Evolutionary conservation across 208 protist species (phyloP).

Genomic region (Ichthyophonus hoferi): DNA sequence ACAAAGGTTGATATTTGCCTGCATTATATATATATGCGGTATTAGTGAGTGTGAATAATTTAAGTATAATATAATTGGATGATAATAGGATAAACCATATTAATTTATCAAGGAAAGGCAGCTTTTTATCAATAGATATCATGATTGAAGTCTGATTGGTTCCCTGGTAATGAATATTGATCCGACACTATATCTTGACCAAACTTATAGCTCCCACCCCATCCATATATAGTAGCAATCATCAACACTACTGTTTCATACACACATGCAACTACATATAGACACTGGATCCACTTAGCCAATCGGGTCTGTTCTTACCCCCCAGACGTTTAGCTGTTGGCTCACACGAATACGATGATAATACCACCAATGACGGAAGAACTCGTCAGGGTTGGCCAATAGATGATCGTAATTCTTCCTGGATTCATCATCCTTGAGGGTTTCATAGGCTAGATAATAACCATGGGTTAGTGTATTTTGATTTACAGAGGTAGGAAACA

Average conservation of each 20-base stretch:
- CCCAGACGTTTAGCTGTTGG: background rate
- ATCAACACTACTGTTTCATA: background rate
- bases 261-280: background rate
- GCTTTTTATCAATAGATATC: too few relatives aligned
- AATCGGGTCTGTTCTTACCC: background rate
- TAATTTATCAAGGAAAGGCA: background rate
- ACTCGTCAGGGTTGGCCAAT: conserved; percentile 6
- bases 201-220: background rate
- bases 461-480: background rate
- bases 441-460: background rate
- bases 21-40: too few relatives aligned
- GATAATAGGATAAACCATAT: background rate
- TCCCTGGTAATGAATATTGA: too few relatives aligned
- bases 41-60: background rate
- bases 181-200: background rate
- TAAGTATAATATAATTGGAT: background rate
- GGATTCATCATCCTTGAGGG: background rate
- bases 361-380: conserved; percentile 19
- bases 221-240: background rate
- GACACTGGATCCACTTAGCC: background rate
- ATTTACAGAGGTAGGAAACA: too few relatives aligned
- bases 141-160: too few relatives aligned
- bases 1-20: too few relatives aligned
- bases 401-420: conserved; percentile 15
- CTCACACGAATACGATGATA: background rate